Evolutionary conservation across 768 basidiomycete species (phyloP).

Genomic region (Suillus subluteus): DNA sequence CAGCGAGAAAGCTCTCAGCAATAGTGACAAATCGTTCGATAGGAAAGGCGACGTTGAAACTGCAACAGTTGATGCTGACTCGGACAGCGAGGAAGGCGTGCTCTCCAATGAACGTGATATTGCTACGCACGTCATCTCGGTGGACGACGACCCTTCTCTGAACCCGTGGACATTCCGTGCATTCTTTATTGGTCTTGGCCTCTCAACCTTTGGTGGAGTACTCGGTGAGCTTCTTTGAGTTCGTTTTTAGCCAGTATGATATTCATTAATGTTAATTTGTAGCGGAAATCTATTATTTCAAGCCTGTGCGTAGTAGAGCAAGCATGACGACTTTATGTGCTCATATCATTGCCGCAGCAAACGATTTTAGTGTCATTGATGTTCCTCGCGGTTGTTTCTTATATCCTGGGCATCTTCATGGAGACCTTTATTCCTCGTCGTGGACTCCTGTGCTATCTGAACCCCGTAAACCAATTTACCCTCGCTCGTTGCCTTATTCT

Average conservation of each 20-base stretch:
- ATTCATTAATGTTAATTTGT: slow-evolving; percentile 10
- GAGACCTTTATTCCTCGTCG: slow-evolving; percentile 44
- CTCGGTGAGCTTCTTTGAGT: slow-evolving; percentile 36
- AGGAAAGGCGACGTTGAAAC: slow-evolving; percentile 39
- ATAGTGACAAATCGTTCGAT: slow-evolving; percentile 33
- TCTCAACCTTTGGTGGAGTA: slow-evolving; percentile 51
- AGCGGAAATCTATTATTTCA: slow-evolving; percentile 60
- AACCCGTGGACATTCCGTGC: slow-evolving; percentile 53
- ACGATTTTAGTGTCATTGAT: slow-evolving; percentile 51
- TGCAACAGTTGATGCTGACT: slow-evolving; percentile 23
- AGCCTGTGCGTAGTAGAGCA: slow-evolving; percentile 39
- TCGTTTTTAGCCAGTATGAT: slow-evolving; percentile 14
- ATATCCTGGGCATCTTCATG: slow-evolving; percentile 46
- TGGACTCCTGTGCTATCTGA: slow-evolving; percentile 48
- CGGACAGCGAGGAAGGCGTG: slow-evolving; percentile 31
- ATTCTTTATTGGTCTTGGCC: slow-evolving; percentile 49
- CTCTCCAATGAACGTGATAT: slow-evolving; percentile 46
- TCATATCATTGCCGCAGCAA: slow-evolving; percentile 37
- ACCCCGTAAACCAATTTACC: slow-evolving; percentile 40
- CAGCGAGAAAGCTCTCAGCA: slow-evolving; percentile 11
- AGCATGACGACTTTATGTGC: neutral
- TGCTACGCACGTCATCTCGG: slow-evolving; percentile 44
- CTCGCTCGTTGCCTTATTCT: neutral
- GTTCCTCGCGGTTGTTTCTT: slow-evolving; percentile 52
- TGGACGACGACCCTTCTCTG: slow-evolving; percentile 48